These are phyloP conservation scores for Karstenula rhodostoma DNA, from an alignment of 2,329 filamentous ascomycete genomes.

Conservation along the genomic window DNA sequence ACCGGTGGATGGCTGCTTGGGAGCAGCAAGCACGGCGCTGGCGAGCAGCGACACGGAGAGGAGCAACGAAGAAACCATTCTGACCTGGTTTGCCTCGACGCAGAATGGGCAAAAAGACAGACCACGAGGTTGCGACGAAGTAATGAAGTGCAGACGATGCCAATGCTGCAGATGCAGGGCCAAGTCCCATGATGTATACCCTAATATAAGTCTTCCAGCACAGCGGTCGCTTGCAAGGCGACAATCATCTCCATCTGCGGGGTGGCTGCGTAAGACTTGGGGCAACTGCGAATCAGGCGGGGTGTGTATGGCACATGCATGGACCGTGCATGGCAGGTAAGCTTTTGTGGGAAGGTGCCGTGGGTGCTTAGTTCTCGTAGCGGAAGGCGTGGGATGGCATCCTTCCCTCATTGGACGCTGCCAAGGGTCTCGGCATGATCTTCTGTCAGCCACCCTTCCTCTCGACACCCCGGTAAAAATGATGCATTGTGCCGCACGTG, in stretches of 20 bases:
- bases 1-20: background rate
- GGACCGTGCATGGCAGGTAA: background rate
- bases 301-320: conserved; percentile 6
- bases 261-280: background rate
- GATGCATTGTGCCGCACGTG: conserved; percentile 2
- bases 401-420: conserved; percentile 7
- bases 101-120: background rate
- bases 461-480: background rate
- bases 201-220: background rate
- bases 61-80: conserved; percentile 19
- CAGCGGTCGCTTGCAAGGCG: background rate
- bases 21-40: background rate
- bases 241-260: conserved; percentile 4
- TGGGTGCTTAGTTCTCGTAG: background rate
- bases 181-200: background rate
- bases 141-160: conserved; percentile 2
- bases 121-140: background rate
- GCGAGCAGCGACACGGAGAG: conserved; percentile 24
- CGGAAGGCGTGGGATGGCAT: background rate
- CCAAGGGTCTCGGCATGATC: conserved; percentile 1
- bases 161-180: conserved; percentile 1
- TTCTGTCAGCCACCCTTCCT: background rate
- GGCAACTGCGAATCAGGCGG: background rate
- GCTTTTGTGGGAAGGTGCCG: conserved; percentile 13
- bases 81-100: background rate